A percentile compares a stretch with the other conserved stretches of the same genome.
Evolutionary conservation across 805 yeast species (phyloP).

Genomic region (Candida chilensis): DNA sequence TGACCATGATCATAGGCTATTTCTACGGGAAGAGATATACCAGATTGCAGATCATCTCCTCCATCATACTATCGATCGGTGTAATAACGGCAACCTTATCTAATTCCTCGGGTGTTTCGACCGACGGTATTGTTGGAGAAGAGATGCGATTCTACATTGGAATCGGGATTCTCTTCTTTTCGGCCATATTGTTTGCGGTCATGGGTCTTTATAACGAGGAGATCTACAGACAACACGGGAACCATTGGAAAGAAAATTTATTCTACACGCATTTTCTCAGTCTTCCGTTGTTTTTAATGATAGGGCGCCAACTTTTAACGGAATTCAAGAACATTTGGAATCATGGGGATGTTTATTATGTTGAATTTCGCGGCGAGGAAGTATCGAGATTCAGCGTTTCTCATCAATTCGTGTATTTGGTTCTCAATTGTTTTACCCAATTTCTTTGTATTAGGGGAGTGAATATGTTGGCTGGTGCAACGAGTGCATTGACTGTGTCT

Average conservation of each 20-base stretch:
- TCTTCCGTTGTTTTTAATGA: conserved; percentile 42
- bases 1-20: conserved; percentile 51
- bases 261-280: conserved; percentile 53
- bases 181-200: conserved; percentile 45
- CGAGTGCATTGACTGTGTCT: conserved; percentile 56
- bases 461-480: conserved; percentile 44
- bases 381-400: neutral
- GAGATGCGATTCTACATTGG: conserved; percentile 15
- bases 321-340: neutral
- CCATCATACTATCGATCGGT: conserved; percentile 45
- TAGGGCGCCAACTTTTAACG: too few species aligned
- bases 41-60: conserved; percentile 35
- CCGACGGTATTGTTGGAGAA: neutral
- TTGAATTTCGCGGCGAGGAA: too few species aligned
- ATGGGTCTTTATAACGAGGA: conserved; percentile 50
- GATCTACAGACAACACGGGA: conserved; percentile 39
- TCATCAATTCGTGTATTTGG: conserved; percentile 4
- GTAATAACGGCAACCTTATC: conserved; percentile 30
- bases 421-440: conserved; percentile 12
- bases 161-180: conserved; percentile 26
- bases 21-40: conserved; percentile 37
- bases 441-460: conserved; percentile 59
- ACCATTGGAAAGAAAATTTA: conserved; percentile 56
- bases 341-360: too few species aligned
- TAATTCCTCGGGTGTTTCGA: conserved; percentile 1